Evolutionary conservation across 1,284 basidiomycete species (phyloP).

Genomic region (Microbotryum scabiosae): DNA sequence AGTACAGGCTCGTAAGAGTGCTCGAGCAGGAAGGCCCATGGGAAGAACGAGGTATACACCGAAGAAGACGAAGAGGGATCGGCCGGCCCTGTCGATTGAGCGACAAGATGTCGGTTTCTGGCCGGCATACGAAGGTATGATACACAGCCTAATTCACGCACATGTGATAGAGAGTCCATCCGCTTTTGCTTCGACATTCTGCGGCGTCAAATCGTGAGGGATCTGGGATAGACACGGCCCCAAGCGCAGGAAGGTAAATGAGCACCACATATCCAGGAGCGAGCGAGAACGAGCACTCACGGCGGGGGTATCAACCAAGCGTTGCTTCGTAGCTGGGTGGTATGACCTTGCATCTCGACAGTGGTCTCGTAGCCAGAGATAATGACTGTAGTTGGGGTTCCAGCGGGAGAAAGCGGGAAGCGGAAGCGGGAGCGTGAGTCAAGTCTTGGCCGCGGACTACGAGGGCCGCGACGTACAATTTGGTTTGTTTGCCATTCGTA

Average conservation of each 20-base stretch:
- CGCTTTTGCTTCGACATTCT: conserved; percentile 51
- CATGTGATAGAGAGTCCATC: conserved; percentile 63
- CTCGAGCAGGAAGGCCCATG: conserved; percentile 70
- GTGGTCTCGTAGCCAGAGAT: conserved; percentile 70
- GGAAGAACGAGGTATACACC: conserved; percentile 57
- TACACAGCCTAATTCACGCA: conserved; percentile 38
- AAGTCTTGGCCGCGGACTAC: too few relatives aligned
- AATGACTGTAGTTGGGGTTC: conserved; percentile 46
- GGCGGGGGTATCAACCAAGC: conserved; percentile 74
- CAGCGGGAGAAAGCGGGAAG: neutral
- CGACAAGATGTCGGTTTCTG: conserved; percentile 4
- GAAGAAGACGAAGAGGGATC: conserved; percentile 1
- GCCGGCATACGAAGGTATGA: conserved; percentile 1
- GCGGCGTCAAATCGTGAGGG: conserved; percentile 60
- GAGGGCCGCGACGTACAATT: neutral
- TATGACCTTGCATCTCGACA: conserved; percentile 83
- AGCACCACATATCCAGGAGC: too few relatives aligned
- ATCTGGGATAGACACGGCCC: conserved; percentile 49
- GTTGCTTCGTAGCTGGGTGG: conserved; percentile 81
- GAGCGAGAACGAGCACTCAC: conserved; percentile 42
- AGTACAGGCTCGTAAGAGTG: conserved; percentile 65
- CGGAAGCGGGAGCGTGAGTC: too few relatives aligned
- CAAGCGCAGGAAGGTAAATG: neutral
- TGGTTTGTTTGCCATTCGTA: conserved; percentile 2
- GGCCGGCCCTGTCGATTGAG: conserved; percentile 21